phyloP scores from a whole-genome alignment of 352 stramenopile genomes.

The Phytophthora idaei region DNA sequence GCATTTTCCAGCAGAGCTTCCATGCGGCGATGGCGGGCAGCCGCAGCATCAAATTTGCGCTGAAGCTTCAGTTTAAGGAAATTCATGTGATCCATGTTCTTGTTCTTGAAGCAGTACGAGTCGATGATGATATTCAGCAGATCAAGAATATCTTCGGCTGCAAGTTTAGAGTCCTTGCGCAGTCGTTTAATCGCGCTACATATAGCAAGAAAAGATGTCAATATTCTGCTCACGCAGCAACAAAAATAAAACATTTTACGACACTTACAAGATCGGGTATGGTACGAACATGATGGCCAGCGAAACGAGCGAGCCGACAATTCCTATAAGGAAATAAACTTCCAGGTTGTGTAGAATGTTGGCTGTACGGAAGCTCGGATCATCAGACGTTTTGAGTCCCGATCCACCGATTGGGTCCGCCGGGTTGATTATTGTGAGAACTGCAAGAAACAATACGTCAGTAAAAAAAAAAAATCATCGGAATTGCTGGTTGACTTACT shows the following conservation, averaged over 20 bases:
- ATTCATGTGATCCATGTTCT: constrained; percentile 82
- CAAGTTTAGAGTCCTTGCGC: constrained; percentile 45
- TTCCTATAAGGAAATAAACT: constrained; percentile 72
- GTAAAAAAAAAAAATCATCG: neutral
- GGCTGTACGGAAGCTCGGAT: constrained; percentile 49
- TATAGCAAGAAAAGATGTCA: neutral
- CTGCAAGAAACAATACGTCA: constrained; percentile 27
- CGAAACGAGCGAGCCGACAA: constrained; percentile 66
- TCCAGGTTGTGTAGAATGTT: constrained; percentile 74
- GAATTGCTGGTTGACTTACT: constrained; percentile 30
- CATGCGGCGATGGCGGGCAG: constrained; percentile 63
- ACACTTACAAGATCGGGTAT: constrained; percentile 76
- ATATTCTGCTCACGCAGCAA: constrained; percentile 12
- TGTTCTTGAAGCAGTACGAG: constrained; percentile 89
- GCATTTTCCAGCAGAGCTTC: constrained; percentile 63
- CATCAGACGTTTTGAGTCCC: constrained; percentile 56
- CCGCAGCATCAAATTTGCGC: constrained; percentile 68
- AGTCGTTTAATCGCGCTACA: constrained; percentile 63
- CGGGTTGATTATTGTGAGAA: constrained; percentile 77
- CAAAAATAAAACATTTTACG: neutral
- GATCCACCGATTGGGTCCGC: constrained; percentile 47
- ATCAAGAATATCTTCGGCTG: constrained; percentile 65
- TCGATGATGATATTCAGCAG: constrained; percentile 83
- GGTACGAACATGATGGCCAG: constrained; percentile 73
- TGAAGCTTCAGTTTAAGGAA: constrained; percentile 75